Base-by-base conservation (phyloP, 2,329 filamentous ascomycete species). In the Fusarium metavorans region DNA sequence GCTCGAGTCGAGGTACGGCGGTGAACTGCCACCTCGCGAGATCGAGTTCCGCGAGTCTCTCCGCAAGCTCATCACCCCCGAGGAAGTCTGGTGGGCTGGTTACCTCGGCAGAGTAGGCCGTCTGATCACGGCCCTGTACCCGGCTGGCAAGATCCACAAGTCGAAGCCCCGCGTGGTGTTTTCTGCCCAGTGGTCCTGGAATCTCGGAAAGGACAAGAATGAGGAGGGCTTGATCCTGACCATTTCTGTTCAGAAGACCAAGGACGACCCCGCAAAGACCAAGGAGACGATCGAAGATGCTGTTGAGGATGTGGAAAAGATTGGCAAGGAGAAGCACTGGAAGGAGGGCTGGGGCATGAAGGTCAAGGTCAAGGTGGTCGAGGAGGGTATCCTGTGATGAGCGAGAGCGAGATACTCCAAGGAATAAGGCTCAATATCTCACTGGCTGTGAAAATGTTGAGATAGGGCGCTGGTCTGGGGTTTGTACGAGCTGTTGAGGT, bases 1-100 rank as follows among this genome's bases (percentile, higher is more conserved):
- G 50, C 87, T 94, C 0, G 92, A 90, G 75, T 90, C 92, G 64
- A 85, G 92, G 56, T 93, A 91, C 82, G 88, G 89, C 4, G 91
- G 90, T 7, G 88, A 91, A 48, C 85, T 93, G 2, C 87, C 89
- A 3, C 89, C 90, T 0, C 85, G 85, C 0, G 91, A 93, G 74
- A 79, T 86, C 10, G 80, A 84, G 5, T 91, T 92, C 75, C 88
- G 89, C 35, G 79, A 82, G 2, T 85, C 87, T 5, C 83, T 94
- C 35, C 82, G 87, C 43, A 82, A 83, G 39, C 84, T 93, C 5
- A 80, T 92, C 4, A 88, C 88, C 0, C 80, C 84, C 0, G 86
- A 88, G 72, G 85, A 88, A 67, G 84, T 87, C 13, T 94, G 92
- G 91, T 93, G 91, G 92, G 87, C 88, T 64, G 86, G 85, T 62